Evolutionary conservation across 1,284 basidiomycete species (phyloP), one percentile per base, ranked within the genome.

Genomic region (Xerocomus tenax): DNA sequence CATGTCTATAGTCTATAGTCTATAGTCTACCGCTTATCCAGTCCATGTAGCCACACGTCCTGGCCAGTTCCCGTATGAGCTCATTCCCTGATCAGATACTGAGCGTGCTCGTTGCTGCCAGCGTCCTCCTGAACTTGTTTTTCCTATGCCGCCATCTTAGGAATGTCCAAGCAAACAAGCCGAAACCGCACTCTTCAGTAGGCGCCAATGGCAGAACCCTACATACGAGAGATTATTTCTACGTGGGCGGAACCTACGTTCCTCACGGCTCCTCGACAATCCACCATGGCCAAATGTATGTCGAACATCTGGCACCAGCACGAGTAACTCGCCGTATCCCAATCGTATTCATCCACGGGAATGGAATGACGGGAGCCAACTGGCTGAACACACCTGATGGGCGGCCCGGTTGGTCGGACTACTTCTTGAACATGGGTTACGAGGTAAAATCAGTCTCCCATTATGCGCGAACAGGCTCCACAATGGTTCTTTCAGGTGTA

Each of bases 311-410:
- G 26, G 67, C 58, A 10, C 75, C 75, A 13, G 58, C 59, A 21
- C 61, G 54, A 30, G 63, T 72, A 18, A 71, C 64, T 13, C 66
- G 67, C 36, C 64, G 59, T n/a, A 59, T 64, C 39, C 74, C 75
- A 8, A 43, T 77, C 40, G 51, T 77, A 3, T 60, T 77, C 40
- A 71, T 77, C 32, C 75, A 72, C 44, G 75, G 75, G 15, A 65
- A 67, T 52, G 75, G 71, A 34, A 75, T 75, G 74, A 75, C 74
- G 8, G 75, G 72, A 29, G 68, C 71, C 9, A 73, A 66, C 44
- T 74, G 75, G 57, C 57, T 77, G 42, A 75, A 76, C 50, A 76
- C 75, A 1, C 74, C 75, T 1, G 75, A 77, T 55, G 74, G 72
- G 26, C 66, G 74, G 48, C 57, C 66, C 8, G 75, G 75, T 23